These are phyloP conservation scores for Fusarium citri DNA, from an alignment of 2,329 filamentous ascomycete species.

Conservation along the genomic window DNA sequence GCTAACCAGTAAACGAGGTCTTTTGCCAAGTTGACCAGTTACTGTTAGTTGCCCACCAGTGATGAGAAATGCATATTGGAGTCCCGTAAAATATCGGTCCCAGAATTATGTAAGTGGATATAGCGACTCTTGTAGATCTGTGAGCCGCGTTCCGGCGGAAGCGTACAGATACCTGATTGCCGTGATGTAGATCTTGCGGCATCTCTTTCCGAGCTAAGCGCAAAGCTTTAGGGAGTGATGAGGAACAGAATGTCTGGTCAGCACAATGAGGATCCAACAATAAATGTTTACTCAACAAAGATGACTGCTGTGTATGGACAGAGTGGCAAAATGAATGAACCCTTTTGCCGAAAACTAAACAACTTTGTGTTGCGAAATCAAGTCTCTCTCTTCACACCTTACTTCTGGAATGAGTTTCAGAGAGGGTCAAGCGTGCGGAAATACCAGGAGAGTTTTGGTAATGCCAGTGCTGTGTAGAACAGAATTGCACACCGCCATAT, in stretches of 20 bases:
- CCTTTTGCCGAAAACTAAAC: not conserved
- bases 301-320: not conserved
- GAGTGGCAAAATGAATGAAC: not conserved
- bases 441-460: not conserved
- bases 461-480: not conserved
- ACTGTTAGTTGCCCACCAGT: not conserved
- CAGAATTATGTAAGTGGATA: conserved; percentile 4
- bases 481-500: not conserved
- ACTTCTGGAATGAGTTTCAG: not conserved
- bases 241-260: conserved; percentile 1
- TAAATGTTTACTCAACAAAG: conserved; percentile 15
- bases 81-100: not conserved
- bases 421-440: not conserved
- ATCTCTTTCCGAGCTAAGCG: conserved; percentile 8
- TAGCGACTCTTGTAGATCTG: conserved; percentile 4
- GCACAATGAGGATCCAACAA: not conserved
- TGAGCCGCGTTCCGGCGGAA: conserved; percentile 5
- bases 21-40: not conserved
- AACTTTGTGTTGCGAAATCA: not conserved
- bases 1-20: conserved; percentile 3
- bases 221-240: not conserved
- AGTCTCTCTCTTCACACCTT: not conserved
- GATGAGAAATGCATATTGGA: not conserved
- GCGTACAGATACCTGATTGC: not conserved
- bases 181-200: not conserved